A percentile compares a stretch with the other conserved stretches of the same genome.
phyloP scores from a whole-genome alignment of 1,284 basidiomycete genomes.

The Apiotrichum domesticum region DNA sequence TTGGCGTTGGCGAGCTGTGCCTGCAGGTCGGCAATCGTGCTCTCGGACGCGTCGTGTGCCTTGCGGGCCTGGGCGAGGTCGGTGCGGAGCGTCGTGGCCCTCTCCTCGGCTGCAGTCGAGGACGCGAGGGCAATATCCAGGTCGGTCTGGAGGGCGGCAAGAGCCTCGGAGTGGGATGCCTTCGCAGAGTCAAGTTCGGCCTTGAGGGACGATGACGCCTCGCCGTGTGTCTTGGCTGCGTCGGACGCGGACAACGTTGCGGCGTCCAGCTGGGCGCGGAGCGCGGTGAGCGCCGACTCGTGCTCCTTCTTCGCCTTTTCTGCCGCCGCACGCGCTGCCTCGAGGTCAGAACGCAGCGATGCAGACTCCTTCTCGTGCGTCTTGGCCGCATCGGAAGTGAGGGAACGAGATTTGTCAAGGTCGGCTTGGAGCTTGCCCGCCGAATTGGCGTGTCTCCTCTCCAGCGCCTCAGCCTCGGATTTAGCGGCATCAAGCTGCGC shows the following conservation, averaged over 20 bases:
- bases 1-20: not conserved
- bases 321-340: not conserved
- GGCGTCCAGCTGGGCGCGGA: conserved; percentile 2
- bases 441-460: not conserved
- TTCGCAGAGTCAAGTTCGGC: not conserved
- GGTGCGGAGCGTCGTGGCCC: not conserved
- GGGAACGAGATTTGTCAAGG: not conserved
- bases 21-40: not conserved
- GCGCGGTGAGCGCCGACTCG: not conserved
- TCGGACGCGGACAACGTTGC: not conserved
- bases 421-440: not conserved
- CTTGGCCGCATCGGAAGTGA: not conserved
- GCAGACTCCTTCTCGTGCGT: not conserved
- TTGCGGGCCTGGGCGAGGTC: conserved; percentile 5
- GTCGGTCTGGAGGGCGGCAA: not conserved
- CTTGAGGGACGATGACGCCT: not conserved
- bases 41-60: conserved; percentile 1
- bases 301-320: not conserved
- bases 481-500: not conserved
- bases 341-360: conserved; percentile 3
- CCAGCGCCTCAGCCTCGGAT: not conserved
- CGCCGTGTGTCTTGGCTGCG: not conserved
- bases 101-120: conserved; percentile 1
- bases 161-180: not conserved
- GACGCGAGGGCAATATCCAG: conserved; percentile 6